Conservation (phyloP, 2,329 filamentous ascomycete species). For the Rhynchosporium secalis region DNA sequence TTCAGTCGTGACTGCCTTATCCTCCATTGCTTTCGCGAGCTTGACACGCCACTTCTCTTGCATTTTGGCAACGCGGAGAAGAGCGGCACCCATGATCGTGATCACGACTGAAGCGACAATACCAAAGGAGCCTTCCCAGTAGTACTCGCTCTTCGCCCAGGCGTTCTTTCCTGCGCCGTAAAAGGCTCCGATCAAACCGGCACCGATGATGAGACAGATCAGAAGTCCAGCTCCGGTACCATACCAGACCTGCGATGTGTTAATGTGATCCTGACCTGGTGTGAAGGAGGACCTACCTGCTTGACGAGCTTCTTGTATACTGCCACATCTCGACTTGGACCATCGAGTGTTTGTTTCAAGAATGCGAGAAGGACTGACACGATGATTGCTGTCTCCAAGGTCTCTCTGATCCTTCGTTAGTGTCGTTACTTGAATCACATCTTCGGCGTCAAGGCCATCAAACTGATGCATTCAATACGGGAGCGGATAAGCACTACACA, state of each 20-base stretch:
- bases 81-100: constrained; percentile 74
- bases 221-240: constrained; percentile 53
- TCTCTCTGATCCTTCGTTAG: constrained; percentile 49
- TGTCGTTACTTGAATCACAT: background rate
- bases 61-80: constrained; percentile 79
- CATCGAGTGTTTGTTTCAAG: constrained; percentile 74
- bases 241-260: constrained; percentile 54
- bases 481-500: background rate
- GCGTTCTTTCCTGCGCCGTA: constrained; percentile 64
- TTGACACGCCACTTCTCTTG: constrained; percentile 87
- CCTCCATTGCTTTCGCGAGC: constrained; percentile 68
- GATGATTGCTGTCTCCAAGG: constrained; percentile 79
- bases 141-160: constrained; percentile 68
- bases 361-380: constrained; percentile 85
- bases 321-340: constrained; percentile 58
- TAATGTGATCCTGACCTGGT: background rate
- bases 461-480: too few relatives aligned
- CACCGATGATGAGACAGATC: constrained; percentile 59
- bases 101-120: constrained; percentile 78
- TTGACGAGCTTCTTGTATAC: constrained; percentile 68
- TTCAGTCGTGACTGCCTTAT: constrained; percentile 44
- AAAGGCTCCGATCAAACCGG: constrained; percentile 63
- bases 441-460: too few relatives aligned
- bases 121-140: constrained; percentile 80
- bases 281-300: constrained; percentile 45